These are phyloP conservation scores for Manihot esculenta DNA, from an alignment of 441 rosid species.

Conservation along the genomic window DNA sequence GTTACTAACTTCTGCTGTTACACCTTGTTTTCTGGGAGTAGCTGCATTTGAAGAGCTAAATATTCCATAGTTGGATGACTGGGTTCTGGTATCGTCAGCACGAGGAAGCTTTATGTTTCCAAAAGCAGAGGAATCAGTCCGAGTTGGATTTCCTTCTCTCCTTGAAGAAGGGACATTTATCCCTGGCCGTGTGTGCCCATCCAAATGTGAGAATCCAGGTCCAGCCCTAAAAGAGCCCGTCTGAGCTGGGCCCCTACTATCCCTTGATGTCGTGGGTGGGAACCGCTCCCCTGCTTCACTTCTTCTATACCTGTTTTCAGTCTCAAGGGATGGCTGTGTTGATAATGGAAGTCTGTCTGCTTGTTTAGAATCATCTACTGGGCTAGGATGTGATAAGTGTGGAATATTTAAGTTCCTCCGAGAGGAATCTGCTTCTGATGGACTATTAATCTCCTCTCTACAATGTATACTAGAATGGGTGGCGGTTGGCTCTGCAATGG, in stretches of 20 bases:
- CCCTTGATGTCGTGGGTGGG: slow-evolving; percentile 22
- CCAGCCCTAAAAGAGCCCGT: slow-evolving; percentile 38
- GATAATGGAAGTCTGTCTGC: slow-evolving; percentile 15
- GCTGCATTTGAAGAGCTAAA: slow-evolving; percentile 32
- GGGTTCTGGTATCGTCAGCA: slow-evolving; percentile 25
- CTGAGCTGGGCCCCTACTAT: slow-evolving; percentile 21
- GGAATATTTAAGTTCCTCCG: slow-evolving; percentile 15
- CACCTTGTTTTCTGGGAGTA: slow-evolving; percentile 24
- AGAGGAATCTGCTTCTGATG: slow-evolving; percentile 11
- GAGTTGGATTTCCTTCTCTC: slow-evolving; percentile 24
- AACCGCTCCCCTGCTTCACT: slow-evolving; percentile 39
- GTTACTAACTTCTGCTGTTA: slow-evolving; percentile 11
- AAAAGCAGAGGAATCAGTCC: slow-evolving; percentile 18
- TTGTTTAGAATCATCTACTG: slow-evolving; percentile 14
- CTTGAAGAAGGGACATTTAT: slow-evolving; percentile 16
- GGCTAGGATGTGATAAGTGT: slow-evolving; percentile 15
- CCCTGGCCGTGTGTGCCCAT: slow-evolving; percentile 28
- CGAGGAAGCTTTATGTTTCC: slow-evolving; percentile 30
- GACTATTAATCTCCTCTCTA: not conserved
- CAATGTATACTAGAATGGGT: slow-evolving; percentile 15
- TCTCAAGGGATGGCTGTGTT: slow-evolving; percentile 21
- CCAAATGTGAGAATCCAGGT: slow-evolving; percentile 30
- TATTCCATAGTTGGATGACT: slow-evolving; percentile 49
- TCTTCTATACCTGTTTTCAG: slow-evolving; percentile 48
- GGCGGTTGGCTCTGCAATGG: slow-evolving; percentile 15